Evolutionary conservation across 345 rosid genomes (phyloP), one percentile per base, ranked within the genome.

Genomic region (Eucalyptus erythrocorys): DNA sequence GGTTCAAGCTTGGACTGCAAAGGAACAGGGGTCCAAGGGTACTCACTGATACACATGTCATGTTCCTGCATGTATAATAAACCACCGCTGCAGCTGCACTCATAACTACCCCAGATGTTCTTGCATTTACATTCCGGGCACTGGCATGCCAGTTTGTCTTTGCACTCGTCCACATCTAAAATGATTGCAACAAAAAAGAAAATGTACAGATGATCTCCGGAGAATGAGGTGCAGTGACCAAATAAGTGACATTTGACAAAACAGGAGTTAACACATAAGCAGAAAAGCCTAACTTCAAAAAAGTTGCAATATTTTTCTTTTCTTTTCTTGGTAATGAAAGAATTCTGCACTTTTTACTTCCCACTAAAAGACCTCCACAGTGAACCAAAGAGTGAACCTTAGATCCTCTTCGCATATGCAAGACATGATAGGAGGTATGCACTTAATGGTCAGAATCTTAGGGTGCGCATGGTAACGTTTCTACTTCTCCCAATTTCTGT

Each of bases 81-180:
- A 88, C 98, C 97, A 82, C 95, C 90, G 49, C 92, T 85, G 92
- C 99, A 98, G 93, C 95, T 95, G 94, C 99, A 98, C 55, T 98
- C 98, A 13, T 94, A 97, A 90, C 98, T 93, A 59, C 99, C 99
- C 99, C 99, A 98, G 5, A 96, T 94, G 91, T 98, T 91, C 93
- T 94, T 96, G 94, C 99, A 96, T 87, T 93, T 94, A 92, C 98
- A 96, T 79, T 89, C 92, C 8, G 95, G 87, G 89, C 98, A 97
- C 87, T 95, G 96, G 91, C 99, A 98, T 30, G 95, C 98, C 64
- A 87, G 26, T 91, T 94, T 96, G 87, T 96, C 98, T 91, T 94
- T 92, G 95, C 99, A 98, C 91, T 98, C 99, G 88, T 98, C 95
- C 85, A 96, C 92, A 92, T 96, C 98, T 96, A 88, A 88, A 30